phyloP scores from a whole-genome alignment of 441 rosid genomes.

The Bocquillonia castaneifolia region DNA sequence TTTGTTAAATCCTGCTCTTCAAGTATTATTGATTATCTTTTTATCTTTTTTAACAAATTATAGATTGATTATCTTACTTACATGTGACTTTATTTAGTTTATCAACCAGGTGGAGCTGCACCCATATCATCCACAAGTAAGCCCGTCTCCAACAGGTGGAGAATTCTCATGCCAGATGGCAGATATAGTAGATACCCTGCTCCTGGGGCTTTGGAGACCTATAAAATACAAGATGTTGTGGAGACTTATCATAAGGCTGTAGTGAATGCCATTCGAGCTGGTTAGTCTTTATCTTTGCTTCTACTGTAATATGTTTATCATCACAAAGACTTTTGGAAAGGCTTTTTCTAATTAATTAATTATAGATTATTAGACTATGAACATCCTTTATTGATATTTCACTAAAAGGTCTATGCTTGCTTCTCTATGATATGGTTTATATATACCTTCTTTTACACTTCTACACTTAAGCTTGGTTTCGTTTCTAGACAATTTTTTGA shows the following conservation, averaged over 20 bases:
- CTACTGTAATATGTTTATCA: neutral
- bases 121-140: constrained; percentile 69
- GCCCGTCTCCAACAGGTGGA: constrained; percentile 59
- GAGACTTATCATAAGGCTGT: constrained; percentile 52
- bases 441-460: neutral
- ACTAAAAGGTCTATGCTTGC: neutral
- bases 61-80: too few relatives aligned
- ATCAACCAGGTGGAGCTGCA: constrained; percentile 65
- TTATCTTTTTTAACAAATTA: too few relatives aligned
- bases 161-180: constrained; percentile 64
- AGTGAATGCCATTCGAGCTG: constrained; percentile 69
- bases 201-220: constrained; percentile 43
- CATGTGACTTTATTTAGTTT: too few relatives aligned
- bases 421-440: constrained; percentile 1
- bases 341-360: too few relatives aligned
- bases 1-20: too few relatives aligned
- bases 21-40: too few relatives aligned
- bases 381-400: neutral
- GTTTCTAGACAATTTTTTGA: neutral
- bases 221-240: constrained; percentile 50
- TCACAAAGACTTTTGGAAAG: too few relatives aligned
- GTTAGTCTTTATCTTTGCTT: constrained; percentile 23
- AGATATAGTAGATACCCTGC: constrained; percentile 41
- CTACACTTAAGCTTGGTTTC: neutral
- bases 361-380: neutral